phyloP scores from a whole-genome alignment of 2,329 filamentous ascomycete genomes.

The Aureobasidium sp. region DNA sequence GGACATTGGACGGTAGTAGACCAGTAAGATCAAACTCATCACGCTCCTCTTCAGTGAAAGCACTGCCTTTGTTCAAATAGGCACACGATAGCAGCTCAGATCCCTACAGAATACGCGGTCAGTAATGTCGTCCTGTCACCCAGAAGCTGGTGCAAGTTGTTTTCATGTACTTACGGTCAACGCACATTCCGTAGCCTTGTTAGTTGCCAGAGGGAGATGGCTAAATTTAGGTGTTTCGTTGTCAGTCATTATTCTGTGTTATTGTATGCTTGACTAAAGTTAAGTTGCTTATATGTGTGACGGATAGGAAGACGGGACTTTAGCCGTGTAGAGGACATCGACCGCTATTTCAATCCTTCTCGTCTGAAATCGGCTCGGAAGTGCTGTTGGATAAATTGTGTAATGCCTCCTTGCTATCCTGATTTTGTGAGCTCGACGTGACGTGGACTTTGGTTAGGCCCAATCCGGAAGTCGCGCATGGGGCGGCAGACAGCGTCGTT shows the following conservation, averaged over 20 bases:
- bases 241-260: not conserved
- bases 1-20: constrained; percentile 61
- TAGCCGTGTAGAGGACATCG: not conserved
- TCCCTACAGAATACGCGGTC: constrained; percentile 14
- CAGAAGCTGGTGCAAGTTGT: not conserved
- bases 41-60: constrained; percentile 62
- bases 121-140: not conserved
- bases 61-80: constrained; percentile 77
- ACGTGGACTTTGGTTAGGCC: not conserved
- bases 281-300: not conserved
- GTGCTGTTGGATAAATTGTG: not conserved
- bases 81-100: constrained; percentile 52
- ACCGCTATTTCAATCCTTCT: not conserved
- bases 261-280: not conserved
- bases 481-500: not conserved
- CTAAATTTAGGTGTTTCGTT: not conserved
- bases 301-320: not conserved
- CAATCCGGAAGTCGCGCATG: not conserved
- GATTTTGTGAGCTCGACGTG: not conserved
- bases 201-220: constrained; percentile 10
- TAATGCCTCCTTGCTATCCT: not conserved
- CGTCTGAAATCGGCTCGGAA: not conserved
- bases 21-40: constrained; percentile 61
- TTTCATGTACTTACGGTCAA: constrained; percentile 7
- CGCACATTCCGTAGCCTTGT: constrained; percentile 14